A percentile compares a stretch with the other conserved stretches of the same genome.
phyloP scores from a whole-genome alignment of 2,329 filamentous ascomycete species.

The Claviceps spartinae region DNA sequence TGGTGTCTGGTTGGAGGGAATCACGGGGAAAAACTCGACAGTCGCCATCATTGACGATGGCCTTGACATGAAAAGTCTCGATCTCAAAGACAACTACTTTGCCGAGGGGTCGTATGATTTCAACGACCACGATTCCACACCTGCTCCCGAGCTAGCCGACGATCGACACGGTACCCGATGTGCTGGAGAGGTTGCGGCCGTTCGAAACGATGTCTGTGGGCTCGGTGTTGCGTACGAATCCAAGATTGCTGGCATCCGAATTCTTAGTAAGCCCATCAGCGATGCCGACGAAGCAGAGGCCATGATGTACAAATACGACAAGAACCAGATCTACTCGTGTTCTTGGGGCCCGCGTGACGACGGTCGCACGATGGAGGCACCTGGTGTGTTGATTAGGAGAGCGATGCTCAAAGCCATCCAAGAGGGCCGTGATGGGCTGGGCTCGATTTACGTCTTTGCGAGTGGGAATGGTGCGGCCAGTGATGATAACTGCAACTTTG shows the following conservation, averaged over 20 bases:
- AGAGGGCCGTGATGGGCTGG: constrained; percentile 67
- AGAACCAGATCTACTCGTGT: constrained; percentile 96
- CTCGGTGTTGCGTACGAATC: constrained; percentile 92
- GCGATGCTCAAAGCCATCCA: constrained; percentile 91
- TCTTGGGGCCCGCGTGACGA: constrained; percentile 97
- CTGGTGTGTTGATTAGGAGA: constrained; percentile 72
- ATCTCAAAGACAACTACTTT: constrained; percentile 89
- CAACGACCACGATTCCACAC: constrained; percentile 70
- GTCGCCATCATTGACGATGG: constrained; percentile 95
- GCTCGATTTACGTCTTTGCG: constrained; percentile 92
- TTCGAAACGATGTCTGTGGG: constrained; percentile 84
- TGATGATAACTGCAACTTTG: constrained; percentile 97
- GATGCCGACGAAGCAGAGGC: constrained; percentile 87
- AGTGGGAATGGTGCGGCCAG: constrained; percentile 76
- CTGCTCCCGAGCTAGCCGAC: constrained; percentile 68
- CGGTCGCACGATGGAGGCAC: constrained; percentile 84
- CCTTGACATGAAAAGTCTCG: constrained; percentile 86
- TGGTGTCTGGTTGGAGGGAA: constrained; percentile 76
- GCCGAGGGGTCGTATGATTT: constrained; percentile 89
- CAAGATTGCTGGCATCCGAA: constrained; percentile 81
- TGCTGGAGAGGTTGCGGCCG: constrained; percentile 85
- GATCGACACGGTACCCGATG: constrained; percentile 89
- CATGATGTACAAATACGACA: constrained; percentile 81
- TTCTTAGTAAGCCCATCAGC: constrained; percentile 78
- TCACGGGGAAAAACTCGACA: constrained; percentile 78